Conservation (phyloP, 1,284 basidiomycete species). For the Inonotus hispidus region DNA sequence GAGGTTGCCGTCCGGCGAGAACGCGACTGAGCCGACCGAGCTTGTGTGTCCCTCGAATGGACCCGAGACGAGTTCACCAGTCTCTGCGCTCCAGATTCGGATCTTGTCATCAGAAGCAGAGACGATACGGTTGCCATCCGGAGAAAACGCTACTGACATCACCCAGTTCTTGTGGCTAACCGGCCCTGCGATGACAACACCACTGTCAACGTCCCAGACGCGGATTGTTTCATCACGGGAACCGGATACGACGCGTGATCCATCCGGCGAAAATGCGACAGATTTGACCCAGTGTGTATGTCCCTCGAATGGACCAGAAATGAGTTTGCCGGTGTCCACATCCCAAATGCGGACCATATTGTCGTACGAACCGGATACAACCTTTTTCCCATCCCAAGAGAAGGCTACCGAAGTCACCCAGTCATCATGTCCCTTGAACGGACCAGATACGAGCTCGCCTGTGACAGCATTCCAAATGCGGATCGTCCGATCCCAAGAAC, state of each 20-base stretch:
- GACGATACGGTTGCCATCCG: constrained; percentile 1
- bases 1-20: not conserved
- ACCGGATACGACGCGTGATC: not conserved
- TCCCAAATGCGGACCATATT: not conserved
- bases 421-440: not conserved
- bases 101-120: not conserved
- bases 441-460: not conserved
- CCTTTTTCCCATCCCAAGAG: not conserved
- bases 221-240: not conserved
- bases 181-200: not conserved
- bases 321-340: not conserved
- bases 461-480: constrained; percentile 10
- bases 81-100: not conserved
- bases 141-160: constrained; percentile 7
- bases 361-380: not conserved
- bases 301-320: not conserved
- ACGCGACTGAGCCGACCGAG: not conserved
- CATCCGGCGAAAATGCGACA: not conserved
- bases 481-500: not conserved
- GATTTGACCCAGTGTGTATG: not conserved
- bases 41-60: not conserved
- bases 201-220: not conserved
- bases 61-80: not conserved
- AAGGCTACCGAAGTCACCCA: not conserved
- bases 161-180: not conserved